Evolutionary conservation across 176 grass and related monocot species (phyloP), one percentile per base, ranked within the genome.

Genomic region (Paspalum notatum): DNA sequence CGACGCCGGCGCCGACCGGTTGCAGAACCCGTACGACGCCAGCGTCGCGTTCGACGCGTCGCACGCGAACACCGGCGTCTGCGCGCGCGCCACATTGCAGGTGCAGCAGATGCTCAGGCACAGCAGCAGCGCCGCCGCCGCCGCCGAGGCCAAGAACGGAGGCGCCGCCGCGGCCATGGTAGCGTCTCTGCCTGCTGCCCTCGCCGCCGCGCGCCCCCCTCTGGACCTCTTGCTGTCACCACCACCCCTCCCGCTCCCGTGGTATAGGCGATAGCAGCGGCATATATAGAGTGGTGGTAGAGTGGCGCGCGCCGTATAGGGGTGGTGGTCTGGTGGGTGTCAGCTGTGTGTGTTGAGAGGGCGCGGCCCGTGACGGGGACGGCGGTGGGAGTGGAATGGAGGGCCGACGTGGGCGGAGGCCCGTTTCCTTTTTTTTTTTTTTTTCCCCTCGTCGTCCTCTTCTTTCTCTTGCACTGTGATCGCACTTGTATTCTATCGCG

Each of bases 61-160:
- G 74, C 95, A 98, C 72, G 92, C 95, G 78, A 98, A 98, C 76
- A 82, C 83, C 13, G 92, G 88, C 51, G 70, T 86, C 72, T 98
- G 87, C 20, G 89, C 86, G 18, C 53, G 56, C 16, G 12, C 66
- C 10, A 8, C 38, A 55, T 64, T 59, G 51, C n/a, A 9, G 42
- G n/a, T n/a, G n/a, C 42, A 4, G 37, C 22, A 9, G 42, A 2
- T 1, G 22, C 3, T 24, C 13, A 20, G 61, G 46, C 18, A 72
- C 12, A 79, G 6, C 78, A 44, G 4, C 49, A 14, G 5, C 38
- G 42, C 7, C 32, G 1, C 4, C 44, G 18, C 13, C 12, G 18
- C 12, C 51, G 0, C 24, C 48, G 16, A 24, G 20, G 13, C 0
- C 44, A 16, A 5, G 20, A 56, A 39, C 41, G 38, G 50, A 13